Conservation (phyloP, 768 basidiomycete species). For the Agrocybe praecox region DNA sequence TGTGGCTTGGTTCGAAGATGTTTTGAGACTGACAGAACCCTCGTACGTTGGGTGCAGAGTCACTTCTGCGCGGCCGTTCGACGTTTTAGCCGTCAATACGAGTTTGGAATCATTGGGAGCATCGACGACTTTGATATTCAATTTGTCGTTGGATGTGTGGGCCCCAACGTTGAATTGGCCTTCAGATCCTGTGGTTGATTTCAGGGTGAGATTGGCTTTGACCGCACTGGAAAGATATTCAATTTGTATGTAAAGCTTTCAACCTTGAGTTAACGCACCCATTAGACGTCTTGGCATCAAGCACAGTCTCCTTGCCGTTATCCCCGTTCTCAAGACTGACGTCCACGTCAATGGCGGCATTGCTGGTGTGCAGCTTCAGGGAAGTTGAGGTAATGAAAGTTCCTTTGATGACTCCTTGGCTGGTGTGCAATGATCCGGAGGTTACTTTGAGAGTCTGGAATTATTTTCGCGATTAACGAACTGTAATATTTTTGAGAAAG, state of each 20-base stretch:
- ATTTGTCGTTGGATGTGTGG: constrained; percentile 32
- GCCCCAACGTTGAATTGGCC: constrained; percentile 34
- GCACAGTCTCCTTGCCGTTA: not conserved
- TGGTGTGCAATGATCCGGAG: constrained; percentile 30
- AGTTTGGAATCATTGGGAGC: constrained; percentile 37
- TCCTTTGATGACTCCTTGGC: constrained; percentile 51
- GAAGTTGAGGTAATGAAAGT: constrained; percentile 37
- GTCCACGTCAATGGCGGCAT: constrained; percentile 40
- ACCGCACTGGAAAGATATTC: constrained; percentile 5
- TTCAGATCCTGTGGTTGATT: constrained; percentile 10
- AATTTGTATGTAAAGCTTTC: not conserved
- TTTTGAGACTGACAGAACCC: constrained; percentile 32
- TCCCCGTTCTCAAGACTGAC: constrained; percentile 39
- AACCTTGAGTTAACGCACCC: not conserved
- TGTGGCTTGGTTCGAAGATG: constrained; percentile 3
- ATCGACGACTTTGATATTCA: constrained; percentile 28
- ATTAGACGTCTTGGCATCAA: constrained; percentile 2
- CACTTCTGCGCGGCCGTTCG: constrained; percentile 37
- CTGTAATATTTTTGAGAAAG: not conserved
- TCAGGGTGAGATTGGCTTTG: constrained; percentile 14
- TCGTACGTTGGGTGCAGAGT: constrained; percentile 37
- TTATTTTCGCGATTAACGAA: not conserved
- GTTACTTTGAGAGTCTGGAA: constrained; percentile 32
- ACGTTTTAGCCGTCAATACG: constrained; percentile 26
- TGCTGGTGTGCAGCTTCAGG: constrained; percentile 38